Evolutionary conservation across 2,329 filamentous ascomycete genomes (phyloP), one percentile per base, ranked within the genome.

Genomic region (Trichoderma atroviride): DNA sequence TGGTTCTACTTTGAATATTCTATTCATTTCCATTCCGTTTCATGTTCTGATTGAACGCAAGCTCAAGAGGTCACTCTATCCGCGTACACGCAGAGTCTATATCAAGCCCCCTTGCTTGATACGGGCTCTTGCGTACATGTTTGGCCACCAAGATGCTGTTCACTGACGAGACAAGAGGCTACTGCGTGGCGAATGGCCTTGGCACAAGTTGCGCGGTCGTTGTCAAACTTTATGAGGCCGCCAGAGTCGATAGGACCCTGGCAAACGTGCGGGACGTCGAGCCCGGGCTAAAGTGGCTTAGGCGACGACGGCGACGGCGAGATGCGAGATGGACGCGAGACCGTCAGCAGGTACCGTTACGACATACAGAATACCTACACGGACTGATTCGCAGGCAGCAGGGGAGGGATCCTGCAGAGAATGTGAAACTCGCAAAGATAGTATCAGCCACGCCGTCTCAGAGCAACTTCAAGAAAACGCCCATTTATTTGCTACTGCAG

Each of bases 341-440:
- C 62, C 55, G 68, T 67, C 68, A 53, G 70, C 61, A 43, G n/a
- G 29, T n/a, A 16, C 40, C 16, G 40, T n/a, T 9, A 43, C 24
- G 5, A 57, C 22, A 19, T 35, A 9, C 19, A 19, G 40, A 22
- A 71, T 71, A n/a, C n/a, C n/a, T n/a, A 73, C 69, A 71, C 68
- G 70, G 72, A 69, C 55, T 70, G 87, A 31, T 22, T 62, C 11
- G 6, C n/a, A 9, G 22, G 47, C 47, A 13, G 22, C 47, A 24
- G 33, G 33, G 10, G 35, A 56, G 24, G 24, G 29, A 22, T 11
- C 13, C 22, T n/a, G 24, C 40, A 52, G 24, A 22, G n/a, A 37
- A 24, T n/a, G 27, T 33, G 53, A 56, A 56, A 56, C 53, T 6
- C 53, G 53, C 53, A 16, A 56, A 31, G 16, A 56, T 33, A 56